Evolutionary conservation across 306 rosid species (phyloP), one percentile per base, ranked within the genome.

Genomic region (Cajanus cajan): DNA sequence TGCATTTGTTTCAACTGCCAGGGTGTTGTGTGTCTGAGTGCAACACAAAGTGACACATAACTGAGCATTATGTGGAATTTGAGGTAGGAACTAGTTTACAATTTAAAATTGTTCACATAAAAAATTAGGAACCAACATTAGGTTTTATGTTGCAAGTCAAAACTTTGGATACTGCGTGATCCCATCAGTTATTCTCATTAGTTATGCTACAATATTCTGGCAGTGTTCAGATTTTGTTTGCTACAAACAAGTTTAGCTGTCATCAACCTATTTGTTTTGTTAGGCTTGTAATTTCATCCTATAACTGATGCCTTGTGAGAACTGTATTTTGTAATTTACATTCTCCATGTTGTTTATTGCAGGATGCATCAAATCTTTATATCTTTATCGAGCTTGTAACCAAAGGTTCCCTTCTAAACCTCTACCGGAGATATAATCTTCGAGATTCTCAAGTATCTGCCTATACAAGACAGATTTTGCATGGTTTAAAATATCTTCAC

Each of bases 321-420:
- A 48, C 34, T 69, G 65, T 85, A 76, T 54, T 72, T 18, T 62
- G 41, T 70, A 69, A 37, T 52, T 22, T 33, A 76, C 51, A 65
- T 21, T 71, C 37, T 82, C 51, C 66, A 47, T 50, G 31, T 64
- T 85, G 52, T 63, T 73, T 40, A 57, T 82, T 86, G 72, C 89
- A 93, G 96, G 90, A 88, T 84, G 90, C 78, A 47, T 93, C 98
- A 71, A 89, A 89, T 19, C 86, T 93, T 28, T 93, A 89, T 82
- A 93, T 93, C 78, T 93, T 90, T 84, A 90, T 93, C n/a, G 98
- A 93, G 88, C 78, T 93, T 55, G 96, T 93, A 77, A 84, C 96
- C 4, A 84, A 88, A 77, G 98, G 98, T 51, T 93, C 98, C 83
- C 91, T 93, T 41, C 78, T 74, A 78, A 81, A 47, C 52, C 87